phyloP scores from a whole-genome alignment of 257 asterid genomes.

The Dorcoceras hygrometricum region DNA sequence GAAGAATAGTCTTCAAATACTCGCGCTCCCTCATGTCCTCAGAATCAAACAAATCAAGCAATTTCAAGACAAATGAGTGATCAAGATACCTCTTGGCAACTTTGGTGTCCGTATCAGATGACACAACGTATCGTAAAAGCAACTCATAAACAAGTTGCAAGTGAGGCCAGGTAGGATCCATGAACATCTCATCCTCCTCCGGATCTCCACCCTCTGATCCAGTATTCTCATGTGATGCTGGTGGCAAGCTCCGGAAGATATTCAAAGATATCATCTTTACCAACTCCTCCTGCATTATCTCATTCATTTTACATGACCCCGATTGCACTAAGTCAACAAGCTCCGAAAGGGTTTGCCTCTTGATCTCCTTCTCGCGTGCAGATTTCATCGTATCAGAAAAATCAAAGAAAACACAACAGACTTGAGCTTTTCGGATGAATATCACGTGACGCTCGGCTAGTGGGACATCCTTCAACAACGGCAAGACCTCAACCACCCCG shows the following conservation, averaged over 20 bases:
- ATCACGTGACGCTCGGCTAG: not conserved
- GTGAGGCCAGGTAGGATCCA: conserved; percentile 13
- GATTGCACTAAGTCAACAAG: conserved; percentile 1
- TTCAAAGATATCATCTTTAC: not conserved
- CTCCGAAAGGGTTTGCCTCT: conserved; percentile 1
- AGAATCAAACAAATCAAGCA: conserved; percentile 18
- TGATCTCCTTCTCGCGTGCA: not conserved
- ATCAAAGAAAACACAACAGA: not conserved
- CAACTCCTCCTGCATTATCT: conserved; percentile 3
- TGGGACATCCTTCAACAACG: not conserved
- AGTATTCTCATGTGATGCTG: conserved; percentile 13
- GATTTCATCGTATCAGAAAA: not conserved
- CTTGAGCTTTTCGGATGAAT: conserved; percentile 1
- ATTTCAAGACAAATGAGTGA: conserved; percentile 13
- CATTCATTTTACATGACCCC: not conserved
- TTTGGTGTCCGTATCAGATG: conserved; percentile 8
- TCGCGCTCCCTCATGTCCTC: conserved; percentile 13
- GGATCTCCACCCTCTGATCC: conserved; percentile 4
- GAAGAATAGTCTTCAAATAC: conserved; percentile 17
- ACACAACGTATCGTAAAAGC: conserved; percentile 2
- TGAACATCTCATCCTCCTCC: conserved; percentile 11
- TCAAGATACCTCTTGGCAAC: conserved; percentile 13
- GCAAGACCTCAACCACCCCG: conserved; percentile 1
- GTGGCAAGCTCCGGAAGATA: conserved; percentile 16
- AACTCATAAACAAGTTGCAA: conserved; percentile 15